Evolutionary conservation across 1,139 yeast species (phyloP).

Genomic region (Debaryomyces robertsiae): DNA sequence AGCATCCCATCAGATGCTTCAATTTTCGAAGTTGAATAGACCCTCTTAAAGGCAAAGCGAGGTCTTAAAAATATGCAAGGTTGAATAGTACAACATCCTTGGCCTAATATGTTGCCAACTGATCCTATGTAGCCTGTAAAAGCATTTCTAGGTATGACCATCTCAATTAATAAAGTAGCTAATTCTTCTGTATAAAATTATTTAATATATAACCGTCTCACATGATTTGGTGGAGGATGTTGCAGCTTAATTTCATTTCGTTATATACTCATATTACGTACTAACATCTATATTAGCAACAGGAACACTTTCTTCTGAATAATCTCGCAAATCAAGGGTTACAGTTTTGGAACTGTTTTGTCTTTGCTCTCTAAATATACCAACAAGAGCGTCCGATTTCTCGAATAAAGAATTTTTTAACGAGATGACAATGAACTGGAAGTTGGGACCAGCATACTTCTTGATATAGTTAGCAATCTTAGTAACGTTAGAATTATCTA

Average conservation of each 20-base stretch:
- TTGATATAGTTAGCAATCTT: constrained; percentile 83
- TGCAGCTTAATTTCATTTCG: too few relatives aligned
- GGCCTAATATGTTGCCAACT: too few relatives aligned
- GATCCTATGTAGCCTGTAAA: too few relatives aligned
- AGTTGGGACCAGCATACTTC: constrained; percentile 72
- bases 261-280: constrained; percentile 1
- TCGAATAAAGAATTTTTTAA: constrained; percentile 86
- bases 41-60: too few relatives aligned
- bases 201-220: too few relatives aligned
- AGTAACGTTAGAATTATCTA: constrained; percentile 86
- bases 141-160: too few relatives aligned
- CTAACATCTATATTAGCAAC: constrained; percentile 16
- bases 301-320: constrained; percentile 44
- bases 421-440: constrained; percentile 93
- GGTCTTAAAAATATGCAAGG: too few relatives aligned
- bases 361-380: constrained; percentile 84
- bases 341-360: constrained; percentile 77
- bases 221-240: too few relatives aligned
- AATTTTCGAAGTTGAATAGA: background rate
- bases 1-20: background rate
- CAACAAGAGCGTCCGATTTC: constrained; percentile 87
- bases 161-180: too few relatives aligned
- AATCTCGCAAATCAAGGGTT: constrained; percentile 70
- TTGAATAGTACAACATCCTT: too few relatives aligned
- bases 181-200: too few relatives aligned